These are phyloP conservation scores for Tylopilus balloui DNA, from an alignment of 768 basidiomycete species.

Conservation along the genomic window DNA sequence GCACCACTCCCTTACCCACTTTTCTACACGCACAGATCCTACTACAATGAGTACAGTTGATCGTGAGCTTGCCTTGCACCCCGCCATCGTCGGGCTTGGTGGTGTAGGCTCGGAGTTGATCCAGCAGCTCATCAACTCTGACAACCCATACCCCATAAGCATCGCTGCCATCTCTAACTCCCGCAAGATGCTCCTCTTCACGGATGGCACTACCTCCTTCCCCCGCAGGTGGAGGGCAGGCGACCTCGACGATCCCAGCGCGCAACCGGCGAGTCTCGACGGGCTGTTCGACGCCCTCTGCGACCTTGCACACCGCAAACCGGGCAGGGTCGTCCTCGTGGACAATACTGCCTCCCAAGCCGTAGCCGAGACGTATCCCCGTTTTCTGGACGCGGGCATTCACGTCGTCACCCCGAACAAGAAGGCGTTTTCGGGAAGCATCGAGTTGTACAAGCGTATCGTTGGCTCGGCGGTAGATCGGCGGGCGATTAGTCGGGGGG, in stretches of 20 bases:
- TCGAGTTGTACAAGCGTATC: slow-evolving; percentile 65
- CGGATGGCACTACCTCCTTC: slow-evolving; percentile 39
- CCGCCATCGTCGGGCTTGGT: slow-evolving; percentile 88
- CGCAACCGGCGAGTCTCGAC: slow-evolving; percentile 36
- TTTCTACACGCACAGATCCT: neutral
- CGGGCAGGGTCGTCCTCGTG: slow-evolving; percentile 62
- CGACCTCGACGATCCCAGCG: slow-evolving; percentile 41
- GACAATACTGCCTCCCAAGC: slow-evolving; percentile 89
- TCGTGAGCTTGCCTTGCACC: slow-evolving; percentile 35
- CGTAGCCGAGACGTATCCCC: slow-evolving; percentile 78
- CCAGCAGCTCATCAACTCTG: slow-evolving; percentile 59
- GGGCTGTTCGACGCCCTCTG: slow-evolving; percentile 41
- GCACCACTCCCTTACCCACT: neutral
- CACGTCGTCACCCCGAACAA: slow-evolving; percentile 96
- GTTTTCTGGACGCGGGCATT: slow-evolving; percentile 72
- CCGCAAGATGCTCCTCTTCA: slow-evolving; percentile 52
- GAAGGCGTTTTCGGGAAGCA: slow-evolving; percentile 82
- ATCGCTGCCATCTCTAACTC: slow-evolving; percentile 71
- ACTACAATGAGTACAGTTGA: slow-evolving; percentile 14
- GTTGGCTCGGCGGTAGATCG: slow-evolving; percentile 38
- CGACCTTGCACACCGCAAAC: slow-evolving; percentile 39
- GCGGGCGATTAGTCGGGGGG: slow-evolving; percentile 36
- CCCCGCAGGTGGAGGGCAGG: slow-evolving; percentile 42
- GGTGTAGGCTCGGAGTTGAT: slow-evolving; percentile 90
- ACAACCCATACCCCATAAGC: slow-evolving; percentile 54